Percentiles rank a stretch among this genome's conserved stretches.
Evolutionary conservation across 352 stramenopile species (phyloP).

Genomic region (Phytophthora crassamura): DNA sequence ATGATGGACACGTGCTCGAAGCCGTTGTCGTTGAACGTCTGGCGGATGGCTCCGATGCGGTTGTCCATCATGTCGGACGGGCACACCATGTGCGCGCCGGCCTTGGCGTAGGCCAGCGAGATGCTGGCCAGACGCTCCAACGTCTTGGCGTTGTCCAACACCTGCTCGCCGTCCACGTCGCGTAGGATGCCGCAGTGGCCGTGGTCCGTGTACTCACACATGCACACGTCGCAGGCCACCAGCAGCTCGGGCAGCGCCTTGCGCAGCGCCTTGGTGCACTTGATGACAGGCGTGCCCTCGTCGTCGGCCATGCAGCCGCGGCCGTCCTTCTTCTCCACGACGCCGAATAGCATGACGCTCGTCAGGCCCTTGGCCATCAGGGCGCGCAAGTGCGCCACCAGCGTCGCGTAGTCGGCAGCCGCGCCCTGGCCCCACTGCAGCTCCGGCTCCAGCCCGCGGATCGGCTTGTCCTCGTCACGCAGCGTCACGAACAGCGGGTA

Average conservation of each 20-base stretch:
- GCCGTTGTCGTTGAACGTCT: constrained; percentile 94
- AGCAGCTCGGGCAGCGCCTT: constrained; percentile 76
- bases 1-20: constrained; percentile 99
- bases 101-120: constrained; percentile 94
- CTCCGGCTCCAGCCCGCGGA: constrained; percentile 85
- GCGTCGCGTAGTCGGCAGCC: constrained; percentile 72
- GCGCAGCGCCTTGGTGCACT: constrained; percentile 70
- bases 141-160: constrained; percentile 97
- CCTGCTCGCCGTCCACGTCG: constrained; percentile 92
- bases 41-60: constrained; percentile 95
- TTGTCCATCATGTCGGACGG: constrained; percentile 98
- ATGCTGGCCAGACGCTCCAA: constrained; percentile 97
- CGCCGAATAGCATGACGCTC: constrained; percentile 91
- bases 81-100: constrained; percentile 97
- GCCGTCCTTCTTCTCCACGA: constrained; percentile 86
- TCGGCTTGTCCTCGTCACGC: constrained; percentile 70
- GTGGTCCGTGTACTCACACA: constrained; percentile 92
- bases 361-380: constrained; percentile 78
- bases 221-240: constrained; percentile 89
- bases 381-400: constrained; percentile 74
- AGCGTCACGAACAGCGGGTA: constrained; percentile 91
- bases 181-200: constrained; percentile 87
- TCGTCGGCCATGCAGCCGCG: constrained; percentile 77
- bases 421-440: constrained; percentile 81
- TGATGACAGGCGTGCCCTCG: constrained; percentile 81